phyloP scores from a whole-genome alignment of 306 rosid species.

The Malus sieversii region DNA sequence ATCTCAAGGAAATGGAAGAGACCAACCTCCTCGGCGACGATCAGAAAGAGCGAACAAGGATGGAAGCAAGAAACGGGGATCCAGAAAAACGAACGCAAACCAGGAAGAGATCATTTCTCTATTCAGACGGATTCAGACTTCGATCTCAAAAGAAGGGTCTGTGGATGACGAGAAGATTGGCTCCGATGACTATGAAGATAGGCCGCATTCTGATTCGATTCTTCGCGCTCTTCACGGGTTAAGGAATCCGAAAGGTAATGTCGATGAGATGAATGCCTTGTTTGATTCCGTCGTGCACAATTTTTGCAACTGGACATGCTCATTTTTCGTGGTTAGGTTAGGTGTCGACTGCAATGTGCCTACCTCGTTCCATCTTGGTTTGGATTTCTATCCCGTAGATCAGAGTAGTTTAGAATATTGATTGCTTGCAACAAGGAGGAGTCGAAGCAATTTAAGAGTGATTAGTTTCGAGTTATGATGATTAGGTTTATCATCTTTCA shows the following conservation, averaged over 20 bases:
- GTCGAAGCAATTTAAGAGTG: too few relatives aligned
- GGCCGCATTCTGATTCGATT: slow-evolving; percentile 26
- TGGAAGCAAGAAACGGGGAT: slow-evolving; percentile 15
- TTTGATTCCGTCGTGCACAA: background rate
- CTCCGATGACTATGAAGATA: slow-evolving; percentile 14
- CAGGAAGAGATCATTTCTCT: slow-evolving; percentile 54
- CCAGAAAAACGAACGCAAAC: slow-evolving; percentile 21
- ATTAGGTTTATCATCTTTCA: background rate
- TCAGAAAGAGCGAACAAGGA: slow-evolving; percentile 9
- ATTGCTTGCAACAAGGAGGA: too few relatives aligned
- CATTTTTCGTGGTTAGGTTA: too few relatives aligned
- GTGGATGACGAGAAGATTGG: slow-evolving; percentile 7
- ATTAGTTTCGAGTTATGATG: background rate
- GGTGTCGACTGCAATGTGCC: too few relatives aligned
- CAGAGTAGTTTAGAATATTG: too few relatives aligned
- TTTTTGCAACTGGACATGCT: background rate
- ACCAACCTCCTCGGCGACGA: slow-evolving; percentile 5
- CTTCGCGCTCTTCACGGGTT: slow-evolving; percentile 34
- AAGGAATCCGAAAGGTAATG: slow-evolving; percentile 29
- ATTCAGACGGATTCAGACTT: slow-evolving; percentile 36
- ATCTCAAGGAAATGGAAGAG: slow-evolving; percentile 22
- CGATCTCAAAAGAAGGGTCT: slow-evolving; percentile 33
- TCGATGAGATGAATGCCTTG: background rate
- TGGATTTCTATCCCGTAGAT: too few relatives aligned
- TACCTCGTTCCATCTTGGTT: too few relatives aligned